These are phyloP conservation scores for Candida berthetii DNA, from an alignment of 805 yeast genomes.

Conservation along the genomic window DNA sequence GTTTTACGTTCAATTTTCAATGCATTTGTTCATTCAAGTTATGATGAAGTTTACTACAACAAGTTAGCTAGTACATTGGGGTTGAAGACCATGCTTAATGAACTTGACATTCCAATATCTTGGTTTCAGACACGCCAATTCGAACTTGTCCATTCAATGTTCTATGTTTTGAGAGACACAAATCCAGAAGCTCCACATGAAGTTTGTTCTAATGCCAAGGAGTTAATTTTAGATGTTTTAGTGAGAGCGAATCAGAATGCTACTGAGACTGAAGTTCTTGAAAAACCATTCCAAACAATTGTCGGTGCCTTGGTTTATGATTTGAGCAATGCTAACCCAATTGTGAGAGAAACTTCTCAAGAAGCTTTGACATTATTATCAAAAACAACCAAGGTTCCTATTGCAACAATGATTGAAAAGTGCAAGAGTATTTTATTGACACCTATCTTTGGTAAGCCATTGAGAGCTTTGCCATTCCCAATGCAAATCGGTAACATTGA, in stretches of 20 bases:
- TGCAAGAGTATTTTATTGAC: constrained; percentile 78
- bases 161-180: constrained; percentile 86
- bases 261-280: constrained; percentile 51
- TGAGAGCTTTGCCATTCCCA: constrained; percentile 94
- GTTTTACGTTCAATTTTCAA: constrained; percentile 71
- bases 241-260: constrained; percentile 59
- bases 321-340: constrained; percentile 79
- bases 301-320: constrained; percentile 91
- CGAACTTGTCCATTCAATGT: constrained; percentile 79
- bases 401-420: constrained; percentile 72
- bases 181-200: constrained; percentile 81
- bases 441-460: constrained; percentile 95
- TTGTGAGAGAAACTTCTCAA: constrained; percentile 80
- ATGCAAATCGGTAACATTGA: constrained; percentile 99
- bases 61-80: constrained; percentile 91
- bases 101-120: constrained; percentile 55
- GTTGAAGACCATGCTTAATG: constrained; percentile 63
- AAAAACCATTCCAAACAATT: constrained; percentile 73
- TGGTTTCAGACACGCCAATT: constrained; percentile 78
- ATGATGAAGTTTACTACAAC: constrained; percentile 78
- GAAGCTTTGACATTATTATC: constrained; percentile 61
- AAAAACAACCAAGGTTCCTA: constrained; percentile 60
- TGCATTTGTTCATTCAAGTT: constrained; percentile 85
- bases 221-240: constrained; percentile 57
- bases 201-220: constrained; percentile 68